Percentiles rank a stretch among this genome's conserved stretches.
Conservation (phyloP, 306 rosid genomes). For the Vigna hirtella region DNA sequence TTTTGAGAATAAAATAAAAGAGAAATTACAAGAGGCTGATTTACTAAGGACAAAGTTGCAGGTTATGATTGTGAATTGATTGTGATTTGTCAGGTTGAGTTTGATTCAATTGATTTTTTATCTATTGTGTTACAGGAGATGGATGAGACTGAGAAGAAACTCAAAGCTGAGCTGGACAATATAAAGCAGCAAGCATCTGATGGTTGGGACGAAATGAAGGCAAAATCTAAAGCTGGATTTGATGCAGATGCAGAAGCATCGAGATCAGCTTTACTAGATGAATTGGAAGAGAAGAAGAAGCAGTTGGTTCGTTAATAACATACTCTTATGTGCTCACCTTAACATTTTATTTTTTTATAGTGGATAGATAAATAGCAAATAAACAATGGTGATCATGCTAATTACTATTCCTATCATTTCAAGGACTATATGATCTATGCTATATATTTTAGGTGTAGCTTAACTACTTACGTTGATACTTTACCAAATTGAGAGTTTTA, state of each 20-base stretch:
- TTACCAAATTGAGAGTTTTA: background rate
- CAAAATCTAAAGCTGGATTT: constrained; percentile 41
- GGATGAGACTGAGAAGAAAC: constrained; percentile 66
- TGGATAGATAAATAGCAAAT: background rate
- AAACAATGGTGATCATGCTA: background rate
- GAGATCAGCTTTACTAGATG: constrained; percentile 54
- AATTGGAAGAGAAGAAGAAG: constrained; percentile 77
- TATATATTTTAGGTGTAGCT: background rate
- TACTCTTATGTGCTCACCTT: background rate
- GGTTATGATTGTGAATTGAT: constrained; percentile 50
- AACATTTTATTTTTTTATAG: background rate
- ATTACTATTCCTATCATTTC: background rate
- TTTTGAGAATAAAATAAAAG: constrained; percentile 73
- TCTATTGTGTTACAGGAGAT: constrained; percentile 61
- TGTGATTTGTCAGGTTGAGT: constrained; percentile 6
- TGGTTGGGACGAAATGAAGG: constrained; percentile 48
- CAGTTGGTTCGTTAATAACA: constrained; percentile 65
- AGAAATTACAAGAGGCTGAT: constrained; percentile 69
- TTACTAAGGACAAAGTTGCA: constrained; percentile 59
- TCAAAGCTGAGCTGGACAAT: constrained; percentile 61
- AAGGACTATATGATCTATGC: background rate
- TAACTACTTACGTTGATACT: background rate
- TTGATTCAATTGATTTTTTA: background rate
- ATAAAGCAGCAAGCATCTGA: constrained; percentile 44
- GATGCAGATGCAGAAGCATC: constrained; percentile 62